Evolutionary conservation across 108 stramenopile genomes (phyloP).

Genomic region (Fragilariopsis cylindrus): DNA sequence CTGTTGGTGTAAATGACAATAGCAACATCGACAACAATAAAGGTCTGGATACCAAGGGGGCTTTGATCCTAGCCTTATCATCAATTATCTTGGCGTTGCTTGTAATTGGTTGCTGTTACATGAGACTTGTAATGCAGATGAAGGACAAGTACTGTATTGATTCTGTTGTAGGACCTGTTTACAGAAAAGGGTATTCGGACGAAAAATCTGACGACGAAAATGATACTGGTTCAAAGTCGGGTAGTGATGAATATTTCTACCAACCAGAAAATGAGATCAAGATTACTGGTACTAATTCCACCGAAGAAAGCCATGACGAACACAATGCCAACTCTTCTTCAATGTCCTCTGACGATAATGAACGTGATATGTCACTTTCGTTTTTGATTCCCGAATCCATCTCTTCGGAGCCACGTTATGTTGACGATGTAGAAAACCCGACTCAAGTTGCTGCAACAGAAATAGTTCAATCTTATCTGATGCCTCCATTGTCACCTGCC

Average conservation of each 20-base stretch:
- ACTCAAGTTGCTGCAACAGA: neutral
- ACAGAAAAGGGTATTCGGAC: neutral
- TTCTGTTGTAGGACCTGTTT: neutral
- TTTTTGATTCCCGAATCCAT: constrained; percentile 6
- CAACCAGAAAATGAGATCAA: neutral
- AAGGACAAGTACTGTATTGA: neutral
- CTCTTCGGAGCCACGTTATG: neutral
- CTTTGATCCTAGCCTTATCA: too few relatives aligned
- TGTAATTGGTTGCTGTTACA: neutral
- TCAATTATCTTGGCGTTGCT: neutral
- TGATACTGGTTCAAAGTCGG: neutral
- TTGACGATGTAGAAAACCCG: constrained; percentile 10
- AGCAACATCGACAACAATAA: neutral
- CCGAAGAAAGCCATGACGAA: constrained; percentile 1
- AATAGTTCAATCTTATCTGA: neutral
- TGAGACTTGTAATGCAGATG: neutral
- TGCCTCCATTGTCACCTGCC: constrained; percentile 5
- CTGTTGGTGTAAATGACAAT: constrained; percentile 1
- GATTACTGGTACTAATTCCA: constrained; percentile 5
- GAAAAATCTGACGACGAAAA: neutral
- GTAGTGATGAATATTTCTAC: neutral
- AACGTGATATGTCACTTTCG: neutral
- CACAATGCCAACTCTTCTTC: neutral
- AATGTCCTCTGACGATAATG: neutral
- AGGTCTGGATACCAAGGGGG: neutral